phyloP scores from a whole-genome alignment of 2,329 filamentous ascomycete genomes.

The Penicillium thymicola region DNA sequence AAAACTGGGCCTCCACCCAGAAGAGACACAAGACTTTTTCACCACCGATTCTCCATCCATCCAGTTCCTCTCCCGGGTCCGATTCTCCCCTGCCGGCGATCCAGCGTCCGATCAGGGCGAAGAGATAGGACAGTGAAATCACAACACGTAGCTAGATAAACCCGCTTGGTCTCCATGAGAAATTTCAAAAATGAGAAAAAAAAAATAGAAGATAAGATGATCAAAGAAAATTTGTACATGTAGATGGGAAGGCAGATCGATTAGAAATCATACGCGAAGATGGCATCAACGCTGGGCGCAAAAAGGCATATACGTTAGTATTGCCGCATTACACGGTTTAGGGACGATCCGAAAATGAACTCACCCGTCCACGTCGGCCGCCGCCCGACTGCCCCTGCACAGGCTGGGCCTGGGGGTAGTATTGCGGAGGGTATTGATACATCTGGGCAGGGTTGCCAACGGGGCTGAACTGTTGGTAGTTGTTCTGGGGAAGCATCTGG shows the following conservation, averaged over 20 bases:
- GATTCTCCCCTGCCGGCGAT: conserved; percentile 35
- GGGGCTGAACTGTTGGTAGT: conserved; percentile 47
- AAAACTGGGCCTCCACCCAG: conserved; percentile 7
- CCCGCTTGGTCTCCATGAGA: conserved; percentile 29
- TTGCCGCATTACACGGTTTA: conserved; percentile 5
- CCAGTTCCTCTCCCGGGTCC: conserved; percentile 19
- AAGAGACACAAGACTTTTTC: conserved; percentile 23
- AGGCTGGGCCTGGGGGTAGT: conserved; percentile 45
- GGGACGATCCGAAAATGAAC: conserved; percentile 22
- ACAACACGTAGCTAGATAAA: conserved; percentile 33
- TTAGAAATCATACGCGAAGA: conserved; percentile 21
- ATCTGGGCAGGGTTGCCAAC: conserved; percentile 43
- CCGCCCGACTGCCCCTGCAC: conserved; percentile 45
- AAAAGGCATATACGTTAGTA: background rate
- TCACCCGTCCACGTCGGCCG: conserved; percentile 55
- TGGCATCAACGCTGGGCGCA: conserved; percentile 32
- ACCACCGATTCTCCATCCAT: conserved; percentile 7
- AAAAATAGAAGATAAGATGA: conserved; percentile 21
- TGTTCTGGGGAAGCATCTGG: conserved; percentile 48
- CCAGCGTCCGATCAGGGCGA: conserved; percentile 40
- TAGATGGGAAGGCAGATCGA: conserved; percentile 28
- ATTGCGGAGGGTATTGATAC: conserved; percentile 55
- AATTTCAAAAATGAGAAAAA: conserved; percentile 23
- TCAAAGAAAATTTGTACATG: conserved; percentile 35
- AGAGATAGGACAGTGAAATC: conserved; percentile 26